Percentiles rank a stretch among this genome's conserved stretches.
Conservation (phyloP, 2,329 filamentous ascomycete species). For the Pseudocercospora eumusae region DNA sequence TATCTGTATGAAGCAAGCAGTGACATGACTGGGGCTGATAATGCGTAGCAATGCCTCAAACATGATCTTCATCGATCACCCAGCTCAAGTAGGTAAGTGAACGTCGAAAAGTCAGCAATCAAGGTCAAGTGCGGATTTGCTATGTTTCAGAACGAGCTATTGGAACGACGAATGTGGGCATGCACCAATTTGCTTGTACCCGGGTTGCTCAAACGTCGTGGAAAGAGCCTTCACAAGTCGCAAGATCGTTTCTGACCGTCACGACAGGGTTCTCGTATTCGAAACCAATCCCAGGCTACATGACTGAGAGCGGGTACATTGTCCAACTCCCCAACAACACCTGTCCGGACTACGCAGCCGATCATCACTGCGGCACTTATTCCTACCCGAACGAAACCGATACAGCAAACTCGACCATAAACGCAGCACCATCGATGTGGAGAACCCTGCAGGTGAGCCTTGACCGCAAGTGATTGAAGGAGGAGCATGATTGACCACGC, state of each 20-base stretch:
- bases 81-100: conserved; percentile 36
- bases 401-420: conserved; percentile 55
- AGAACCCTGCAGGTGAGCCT: conserved; percentile 31
- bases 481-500: conserved; percentile 41
- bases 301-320: conserved; percentile 40
- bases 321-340: conserved; percentile 38
- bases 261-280: conserved; percentile 58
- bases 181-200: background rate
- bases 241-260: background rate
- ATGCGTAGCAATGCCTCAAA: conserved; percentile 55
- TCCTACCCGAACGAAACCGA: conserved; percentile 53
- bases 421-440: conserved; percentile 62
- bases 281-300: conserved; percentile 46
- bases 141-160: background rate
- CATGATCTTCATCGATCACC: conserved; percentile 71
- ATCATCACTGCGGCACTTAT: conserved; percentile 56
- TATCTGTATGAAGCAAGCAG: background rate
- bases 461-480: background rate
- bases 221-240: background rate
- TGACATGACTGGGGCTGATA: background rate
- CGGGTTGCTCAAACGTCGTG: background rate
- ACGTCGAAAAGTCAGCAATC: background rate
- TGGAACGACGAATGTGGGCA: background rate
- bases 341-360: conserved; percentile 29
- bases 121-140: background rate